Base-by-base conservation (phyloP, 1,284 basidiomycete species). In the Flammula alnicola region DNA sequence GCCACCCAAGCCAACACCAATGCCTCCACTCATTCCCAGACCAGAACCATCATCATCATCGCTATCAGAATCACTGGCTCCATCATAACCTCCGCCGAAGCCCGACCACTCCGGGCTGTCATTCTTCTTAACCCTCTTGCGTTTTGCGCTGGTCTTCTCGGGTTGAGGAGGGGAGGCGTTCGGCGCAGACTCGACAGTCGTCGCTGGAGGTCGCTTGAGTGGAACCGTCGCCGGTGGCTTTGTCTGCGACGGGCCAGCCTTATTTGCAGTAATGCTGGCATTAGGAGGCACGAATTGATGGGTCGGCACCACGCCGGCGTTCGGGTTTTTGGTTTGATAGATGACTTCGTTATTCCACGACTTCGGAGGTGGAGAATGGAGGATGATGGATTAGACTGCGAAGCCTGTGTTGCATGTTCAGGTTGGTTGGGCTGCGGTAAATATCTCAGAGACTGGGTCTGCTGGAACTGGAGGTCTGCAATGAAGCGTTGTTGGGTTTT, bases 1-100 rank as follows among this genome's bases (percentile, higher is more conserved):
- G 2, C 72, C 73, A 47, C 63, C 70, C 55, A 73, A 59, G 10
- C 73, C 75, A 17, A 76, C 70, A 49, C 64, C 71, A 48, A 75
- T 74, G 1, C 69, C 70, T 31, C 68, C 68, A 33, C 59, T 59
- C 59, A 42, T 62, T 35, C 30, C 60, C 51, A 52, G 48, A 3
- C 58, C 59, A 8, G 53, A 48, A 7, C 57, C 62, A 33, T 65
- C 67, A 10, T 72, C 70, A 23, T 66, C 66, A 11, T 72, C 71
- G 47, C 63, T 68, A 4, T 67, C 67, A 17, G 59, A 63, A 23
- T 67, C 71, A 32, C 63, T 71, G 19, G 55, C 56, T 10, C 44
- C 52, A 17, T 55, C 58, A 16, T 44, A 42, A n/a, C 27, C 47
- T 2, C 27, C 37, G 14, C 37, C 36, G 37, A 35, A 37, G 10